These are phyloP conservation scores for Alternaria consortialis DNA, from an alignment of 2,329 filamentous ascomycete species.

Conservation along the genomic window DNA sequence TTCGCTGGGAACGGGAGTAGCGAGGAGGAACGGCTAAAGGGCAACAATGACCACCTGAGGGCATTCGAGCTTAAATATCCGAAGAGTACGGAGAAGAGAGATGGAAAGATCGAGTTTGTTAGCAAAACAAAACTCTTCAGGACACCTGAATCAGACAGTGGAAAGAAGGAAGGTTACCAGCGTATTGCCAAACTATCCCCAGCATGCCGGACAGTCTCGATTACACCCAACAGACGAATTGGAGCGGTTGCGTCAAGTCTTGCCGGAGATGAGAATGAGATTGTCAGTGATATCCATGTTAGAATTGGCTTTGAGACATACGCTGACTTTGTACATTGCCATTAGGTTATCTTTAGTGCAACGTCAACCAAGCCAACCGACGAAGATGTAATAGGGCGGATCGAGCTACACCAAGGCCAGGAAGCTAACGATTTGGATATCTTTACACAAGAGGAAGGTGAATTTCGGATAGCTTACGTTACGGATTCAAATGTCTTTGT, in stretches of 20 bases:
- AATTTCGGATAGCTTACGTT: constrained; percentile 80
- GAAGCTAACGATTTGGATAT: constrained; percentile 77
- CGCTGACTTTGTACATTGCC: no score
- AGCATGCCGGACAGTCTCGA: constrained; percentile 56
- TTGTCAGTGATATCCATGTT: constrained; percentile 58
- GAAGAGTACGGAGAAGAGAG: constrained; percentile 45
- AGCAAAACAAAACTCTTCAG: constrained; percentile 64
- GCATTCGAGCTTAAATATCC: constrained; percentile 72
- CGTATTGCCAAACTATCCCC: constrained; percentile 66
- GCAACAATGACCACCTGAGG: constrained; percentile 85
- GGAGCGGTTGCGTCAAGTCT: constrained; percentile 83
- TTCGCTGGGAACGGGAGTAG: constrained; percentile 82
- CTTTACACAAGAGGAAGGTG: constrained; percentile 66
- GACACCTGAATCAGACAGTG: constrained; percentile 44
- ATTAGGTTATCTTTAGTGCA: constrained; percentile 70
- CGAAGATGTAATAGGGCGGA: constrained; percentile 63
- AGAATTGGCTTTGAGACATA: no score
- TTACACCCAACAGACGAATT: constrained; percentile 66
- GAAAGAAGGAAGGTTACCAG: constrained; percentile 67
- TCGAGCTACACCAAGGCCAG: constrained; percentile 59
- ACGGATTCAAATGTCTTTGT: constrained; percentile 78
- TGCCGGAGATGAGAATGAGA: constrained; percentile 73
- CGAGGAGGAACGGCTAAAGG: constrained; percentile 73
- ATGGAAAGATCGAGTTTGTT: constrained; percentile 55
- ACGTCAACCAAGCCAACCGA: constrained; percentile 60